These are phyloP conservation scores for Euphorbia tirucalli DNA, from an alignment of 345 rosid species.

Conservation along the genomic window DNA sequence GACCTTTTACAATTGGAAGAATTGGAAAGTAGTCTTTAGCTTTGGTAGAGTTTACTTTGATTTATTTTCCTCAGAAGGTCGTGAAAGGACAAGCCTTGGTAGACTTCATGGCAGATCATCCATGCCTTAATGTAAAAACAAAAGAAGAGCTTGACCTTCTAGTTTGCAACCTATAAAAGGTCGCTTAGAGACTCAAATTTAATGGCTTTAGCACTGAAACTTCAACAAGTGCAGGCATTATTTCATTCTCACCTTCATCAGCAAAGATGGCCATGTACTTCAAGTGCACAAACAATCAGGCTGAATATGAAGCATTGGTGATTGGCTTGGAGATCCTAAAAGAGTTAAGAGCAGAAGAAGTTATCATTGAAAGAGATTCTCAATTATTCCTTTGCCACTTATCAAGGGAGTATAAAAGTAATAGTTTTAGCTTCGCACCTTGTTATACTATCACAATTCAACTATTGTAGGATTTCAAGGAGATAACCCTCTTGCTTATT, in stretches of 20 bases:
- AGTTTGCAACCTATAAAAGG: neutral
- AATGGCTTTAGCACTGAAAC: neutral
- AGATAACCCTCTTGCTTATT: neutral
- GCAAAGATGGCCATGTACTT: neutral
- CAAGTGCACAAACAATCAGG: neutral
- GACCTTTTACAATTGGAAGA: too few relatives aligned
- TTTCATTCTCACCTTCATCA: neutral
- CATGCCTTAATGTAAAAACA: neutral
- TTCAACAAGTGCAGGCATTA: neutral
- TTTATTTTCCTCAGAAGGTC: neutral
- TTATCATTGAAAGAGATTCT: neutral
- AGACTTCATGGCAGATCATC: neutral
- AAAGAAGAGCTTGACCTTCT: neutral
- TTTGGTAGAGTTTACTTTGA: neutral
- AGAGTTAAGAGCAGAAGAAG: neutral
- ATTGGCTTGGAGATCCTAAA: neutral
- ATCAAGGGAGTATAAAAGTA: neutral
- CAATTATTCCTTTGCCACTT: neutral
- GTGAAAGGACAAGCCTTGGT: neutral
- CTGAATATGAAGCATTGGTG: too few relatives aligned
- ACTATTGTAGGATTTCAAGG: neutral
- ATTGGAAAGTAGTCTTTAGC: too few relatives aligned
- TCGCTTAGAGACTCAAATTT: neutral
- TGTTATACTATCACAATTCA: neutral
- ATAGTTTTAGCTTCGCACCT: neutral